Evolutionary conservation across 2,329 filamentous ascomycete species (phyloP), one percentile per base, ranked within the genome.

Genomic region (Aspergillus sp.): DNA sequence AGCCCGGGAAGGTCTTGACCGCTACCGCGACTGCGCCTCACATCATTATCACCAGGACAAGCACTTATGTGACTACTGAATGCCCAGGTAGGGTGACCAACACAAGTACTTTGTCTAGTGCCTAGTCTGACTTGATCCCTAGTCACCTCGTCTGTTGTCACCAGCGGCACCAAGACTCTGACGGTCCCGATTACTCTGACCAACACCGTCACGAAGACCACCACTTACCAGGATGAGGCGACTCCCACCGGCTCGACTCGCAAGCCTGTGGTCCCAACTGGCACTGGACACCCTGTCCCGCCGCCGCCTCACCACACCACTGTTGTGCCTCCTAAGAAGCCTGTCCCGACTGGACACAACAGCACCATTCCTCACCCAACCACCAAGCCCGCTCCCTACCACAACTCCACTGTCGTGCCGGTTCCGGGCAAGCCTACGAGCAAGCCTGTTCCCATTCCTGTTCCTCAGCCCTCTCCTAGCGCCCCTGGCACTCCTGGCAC

Each of bases 41-140:
- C 55, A 63, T 59, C 20, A 57, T 57, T 45, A 65, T 68, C 58
- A 72, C 71, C 61, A 71, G 67, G 67, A 73, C 69, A 20, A 67
- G 69, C 56, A 75, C 73, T 26, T 65, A 61, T 56, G 67, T 71
- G 60, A 76, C 73, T 58, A 76, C 73, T 45, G 64, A 63, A 53
- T 71, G 67, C 67, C 72, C 74, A 60, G 69, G 72, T 75, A 69
- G 63, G 70, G 29, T 29, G 6, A 47, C 26, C 12, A 11, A 4
- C 12, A 20, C n/a, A 16, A 14, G 7, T n/a, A 36, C 18, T 18
- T 7, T 47, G 11, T 20, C 42, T 10, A 4, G 6, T 29, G 3
- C 29, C 11, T 14, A n/a, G 39, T 36, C 39, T 58, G 31, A 57
- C 36, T 1, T 20, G 20, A n/a, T 61, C 54, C 55, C n/a, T 24